Evolutionary conservation across 257 asterid species (phyloP).

Genomic region (Paraleonurus japonicus): DNA sequence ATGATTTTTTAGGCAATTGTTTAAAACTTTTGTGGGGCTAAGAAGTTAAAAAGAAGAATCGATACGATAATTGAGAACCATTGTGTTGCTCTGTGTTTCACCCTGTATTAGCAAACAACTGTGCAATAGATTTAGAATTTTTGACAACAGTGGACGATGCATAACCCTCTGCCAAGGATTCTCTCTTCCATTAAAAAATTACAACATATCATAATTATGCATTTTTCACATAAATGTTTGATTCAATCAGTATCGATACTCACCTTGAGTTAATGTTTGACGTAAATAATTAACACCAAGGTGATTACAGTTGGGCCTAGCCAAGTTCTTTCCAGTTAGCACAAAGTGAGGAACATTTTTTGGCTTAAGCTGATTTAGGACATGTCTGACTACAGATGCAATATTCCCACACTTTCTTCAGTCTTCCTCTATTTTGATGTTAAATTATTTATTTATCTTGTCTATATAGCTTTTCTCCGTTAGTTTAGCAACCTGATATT

Average conservation of each 20-base stretch:
- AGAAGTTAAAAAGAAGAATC: neutral
- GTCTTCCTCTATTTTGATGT: neutral
- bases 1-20: neutral
- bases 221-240: neutral
- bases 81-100: neutral
- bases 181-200: too few relatives aligned
- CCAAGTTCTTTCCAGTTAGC: neutral
- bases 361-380: neutral
- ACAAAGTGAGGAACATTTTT: neutral
- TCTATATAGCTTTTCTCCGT: neutral
- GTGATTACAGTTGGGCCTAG: neutral
- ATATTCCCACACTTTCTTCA: neutral
- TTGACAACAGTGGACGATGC: neutral
- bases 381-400: neutral
- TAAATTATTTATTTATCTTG: neutral
- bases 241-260: neutral
- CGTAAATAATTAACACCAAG: too few relatives aligned
- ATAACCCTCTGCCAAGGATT: neutral
- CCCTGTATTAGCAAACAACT: neutral
- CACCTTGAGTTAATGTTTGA: neutral
- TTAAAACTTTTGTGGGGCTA: neutral
- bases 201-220: neutral
- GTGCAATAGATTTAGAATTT: neutral
- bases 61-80: neutral
- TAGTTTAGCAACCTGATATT: constrained; percentile 2